phyloP scores from a whole-genome alignment of 2,329 filamentous ascomycete genomes.

The Aspergillus fructus region DNA sequence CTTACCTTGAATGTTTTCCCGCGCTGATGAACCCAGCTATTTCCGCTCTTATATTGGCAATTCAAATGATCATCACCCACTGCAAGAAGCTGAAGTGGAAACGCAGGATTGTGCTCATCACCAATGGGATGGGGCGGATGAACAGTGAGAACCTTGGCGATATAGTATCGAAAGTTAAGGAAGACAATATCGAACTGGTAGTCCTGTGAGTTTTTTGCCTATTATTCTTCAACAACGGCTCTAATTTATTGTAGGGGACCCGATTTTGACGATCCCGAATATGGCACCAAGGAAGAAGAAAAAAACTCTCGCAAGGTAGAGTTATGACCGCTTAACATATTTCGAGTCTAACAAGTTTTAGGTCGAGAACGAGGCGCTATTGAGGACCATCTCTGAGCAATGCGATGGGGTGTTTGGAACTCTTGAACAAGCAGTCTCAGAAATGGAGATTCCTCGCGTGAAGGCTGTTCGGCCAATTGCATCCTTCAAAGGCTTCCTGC shows the following conservation, averaged over 20 bases:
- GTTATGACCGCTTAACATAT: not conserved
- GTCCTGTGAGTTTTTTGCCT: slow-evolving; percentile 62
- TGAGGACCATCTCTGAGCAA: slow-evolving; percentile 64
- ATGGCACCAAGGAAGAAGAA: slow-evolving; percentile 86
- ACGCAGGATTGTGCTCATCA: slow-evolving; percentile 79
- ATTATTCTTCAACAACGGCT: not conserved
- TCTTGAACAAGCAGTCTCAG: slow-evolving; percentile 77
- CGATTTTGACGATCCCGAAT: slow-evolving; percentile 90
- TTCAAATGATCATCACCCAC: slow-evolving; percentile 77
- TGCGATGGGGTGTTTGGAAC: slow-evolving; percentile 79
- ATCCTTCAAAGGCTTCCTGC: slow-evolving; percentile 76
- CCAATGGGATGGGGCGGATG: slow-evolving; percentile 73
- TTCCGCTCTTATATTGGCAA: slow-evolving; percentile 80
- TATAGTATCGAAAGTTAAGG: slow-evolving; percentile 72
- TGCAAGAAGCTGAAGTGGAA: slow-evolving; percentile 82
- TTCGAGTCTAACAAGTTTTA: slow-evolving; percentile 30
- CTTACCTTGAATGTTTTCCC: not conserved
- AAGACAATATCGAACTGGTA: slow-evolving; percentile 72
- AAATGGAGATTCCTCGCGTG: slow-evolving; percentile 72
- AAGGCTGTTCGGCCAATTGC: slow-evolving; percentile 75
- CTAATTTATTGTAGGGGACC: slow-evolving; percentile 62
- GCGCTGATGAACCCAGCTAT: slow-evolving; percentile 51
- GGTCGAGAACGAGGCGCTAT: slow-evolving; percentile 68
- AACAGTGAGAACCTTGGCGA: slow-evolving; percentile 69
- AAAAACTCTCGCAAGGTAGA: slow-evolving; percentile 70